Evolutionary conservation across 2,329 filamentous ascomycete species (phyloP).

Genomic region (Penicillium capsulatum): DNA sequence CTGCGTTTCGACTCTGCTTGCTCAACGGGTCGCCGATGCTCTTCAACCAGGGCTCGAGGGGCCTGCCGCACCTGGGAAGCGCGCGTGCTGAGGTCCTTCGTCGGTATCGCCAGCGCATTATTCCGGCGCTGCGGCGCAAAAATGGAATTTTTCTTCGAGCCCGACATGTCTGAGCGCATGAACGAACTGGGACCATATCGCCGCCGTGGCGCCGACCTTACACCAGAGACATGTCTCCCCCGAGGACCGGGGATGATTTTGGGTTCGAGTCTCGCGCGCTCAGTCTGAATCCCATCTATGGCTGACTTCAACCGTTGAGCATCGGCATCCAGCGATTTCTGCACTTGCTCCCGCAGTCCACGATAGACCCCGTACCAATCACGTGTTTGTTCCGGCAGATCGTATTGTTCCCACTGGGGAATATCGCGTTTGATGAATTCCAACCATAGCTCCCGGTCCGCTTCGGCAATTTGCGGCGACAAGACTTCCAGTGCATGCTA

Average conservation of each 20-base stretch:
- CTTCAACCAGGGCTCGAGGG: conserved; percentile 42
- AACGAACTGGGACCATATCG: conserved; percentile 24
- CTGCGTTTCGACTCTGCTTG: conserved; percentile 11
- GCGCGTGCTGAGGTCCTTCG: conserved; percentile 38
- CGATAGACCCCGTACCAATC: conserved; percentile 77
- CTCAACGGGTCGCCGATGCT: conserved; percentile 32
- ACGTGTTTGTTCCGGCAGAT: conserved; percentile 60
- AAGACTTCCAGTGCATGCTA: conserved; percentile 63
- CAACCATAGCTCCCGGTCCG: conserved; percentile 71
- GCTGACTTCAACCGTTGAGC: conserved; percentile 56
- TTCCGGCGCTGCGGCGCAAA: conserved; percentile 38
- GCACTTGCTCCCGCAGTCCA: conserved; percentile 60
- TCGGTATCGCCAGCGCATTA: conserved; percentile 36
- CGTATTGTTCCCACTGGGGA: conserved; percentile 61
- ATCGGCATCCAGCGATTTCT: conserved; percentile 55
- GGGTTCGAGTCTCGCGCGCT: conserved; percentile 56
- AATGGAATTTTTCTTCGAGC: conserved; percentile 32
- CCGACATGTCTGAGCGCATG: conserved; percentile 15
- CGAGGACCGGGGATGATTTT: conserved; percentile 51
- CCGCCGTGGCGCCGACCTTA: neutral
- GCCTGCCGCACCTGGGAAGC: conserved; percentile 39
- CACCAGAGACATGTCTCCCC: conserved; percentile 5
- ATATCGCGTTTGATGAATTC: conserved; percentile 76
- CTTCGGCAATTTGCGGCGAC: conserved; percentile 69
- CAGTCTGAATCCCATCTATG: conserved; percentile 55